Percentiles rank a stretch among this genome's conserved stretches.
phyloP scores from a whole-genome alignment of 1,284 basidiomycete genomes.

The Ganoderma boninense region DNA sequence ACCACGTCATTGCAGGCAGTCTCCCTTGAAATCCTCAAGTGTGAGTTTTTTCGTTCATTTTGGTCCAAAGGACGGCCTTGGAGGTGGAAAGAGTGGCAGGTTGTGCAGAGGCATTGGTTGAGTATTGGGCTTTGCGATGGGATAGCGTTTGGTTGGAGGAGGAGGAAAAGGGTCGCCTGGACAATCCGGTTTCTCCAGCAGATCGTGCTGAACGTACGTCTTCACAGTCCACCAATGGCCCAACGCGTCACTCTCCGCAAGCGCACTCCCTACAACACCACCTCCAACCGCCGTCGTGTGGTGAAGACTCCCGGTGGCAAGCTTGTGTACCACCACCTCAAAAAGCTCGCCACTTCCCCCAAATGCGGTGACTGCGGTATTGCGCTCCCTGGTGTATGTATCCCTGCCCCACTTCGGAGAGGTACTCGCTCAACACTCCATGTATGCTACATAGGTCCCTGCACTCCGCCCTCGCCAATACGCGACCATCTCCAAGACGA shows the following conservation, averaged over 20 bases:
- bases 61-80: neutral
- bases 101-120: neutral
- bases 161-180: conserved; percentile 11
- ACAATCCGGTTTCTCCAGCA: neutral
- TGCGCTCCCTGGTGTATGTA: conserved; percentile 89
- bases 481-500: conserved; percentile 93
- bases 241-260: conserved; percentile 99
- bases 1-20: conserved; percentile 28
- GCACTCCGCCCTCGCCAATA: conserved; percentile 94
- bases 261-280: conserved; percentile 98
- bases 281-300: conserved; percentile 93
- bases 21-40: conserved; percentile 33
- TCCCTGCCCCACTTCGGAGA: neutral
- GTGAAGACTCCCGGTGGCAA: conserved; percentile 97
- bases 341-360: conserved; percentile 87
- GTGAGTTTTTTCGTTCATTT: conserved; percentile 30
- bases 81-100: neutral
- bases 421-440: neutral
- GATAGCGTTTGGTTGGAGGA: neutral
- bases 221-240: conserved; percentile 73
- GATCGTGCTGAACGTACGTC: conserved; percentile 22
- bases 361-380: conserved; percentile 98
- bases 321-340: conserved; percentile 91
- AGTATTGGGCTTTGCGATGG: neutral
- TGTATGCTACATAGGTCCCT: conserved; percentile 69